Percentiles rank a stretch among this genome's conserved stretches.
Conservation (phyloP, 192 early-diverging fungal species). For the Gaertneriomyces sp. region DNA sequence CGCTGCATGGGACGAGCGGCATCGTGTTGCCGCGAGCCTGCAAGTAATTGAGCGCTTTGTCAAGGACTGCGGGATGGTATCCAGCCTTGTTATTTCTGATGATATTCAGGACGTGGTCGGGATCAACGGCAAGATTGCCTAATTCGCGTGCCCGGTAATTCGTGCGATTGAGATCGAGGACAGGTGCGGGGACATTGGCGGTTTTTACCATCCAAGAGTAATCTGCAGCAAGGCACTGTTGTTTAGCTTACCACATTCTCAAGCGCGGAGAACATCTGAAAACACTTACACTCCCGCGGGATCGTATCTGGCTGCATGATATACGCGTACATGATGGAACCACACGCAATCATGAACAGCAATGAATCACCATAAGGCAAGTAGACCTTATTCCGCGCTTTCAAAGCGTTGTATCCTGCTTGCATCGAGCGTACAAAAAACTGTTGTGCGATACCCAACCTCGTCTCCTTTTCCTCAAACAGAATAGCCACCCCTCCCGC, state of each 20-base stretch:
- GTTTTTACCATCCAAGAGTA: slow-evolving; percentile 55
- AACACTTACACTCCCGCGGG: slow-evolving; percentile 33
- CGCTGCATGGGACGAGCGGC: slow-evolving; percentile 54
- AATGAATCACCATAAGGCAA: slow-evolving; percentile 46
- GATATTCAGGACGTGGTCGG: neutral
- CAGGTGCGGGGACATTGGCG: slow-evolving; percentile 54
- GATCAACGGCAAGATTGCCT: neutral
- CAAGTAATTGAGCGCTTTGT: slow-evolving; percentile 11
- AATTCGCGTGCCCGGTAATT: slow-evolving; percentile 31
- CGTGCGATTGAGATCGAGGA: slow-evolving; percentile 55
- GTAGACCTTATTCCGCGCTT: slow-evolving; percentile 31
- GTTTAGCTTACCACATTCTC: neutral
- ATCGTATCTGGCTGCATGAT: slow-evolving; percentile 48
- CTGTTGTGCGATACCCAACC: slow-evolving; percentile 48
- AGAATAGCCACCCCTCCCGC: slow-evolving; percentile 46
- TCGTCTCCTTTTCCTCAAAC: slow-evolving; percentile 37
- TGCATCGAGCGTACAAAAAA: slow-evolving; percentile 37
- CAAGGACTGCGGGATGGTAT: slow-evolving; percentile 1
- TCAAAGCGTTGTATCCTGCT: slow-evolving; percentile 42
- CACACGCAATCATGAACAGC: slow-evolving; percentile 38
- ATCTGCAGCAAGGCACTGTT: slow-evolving; percentile 8
- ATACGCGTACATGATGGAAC: slow-evolving; percentile 48
- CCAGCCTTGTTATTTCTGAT: neutral
- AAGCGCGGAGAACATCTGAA: neutral
- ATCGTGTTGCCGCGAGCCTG: slow-evolving; percentile 26